Percentiles rank a stretch among this genome's conserved stretches.
These are phyloP conservation scores for Wickerhamiella domercqiae DNA, from an alignment of 805 yeast genomes.

Conservation along the genomic window DNA sequence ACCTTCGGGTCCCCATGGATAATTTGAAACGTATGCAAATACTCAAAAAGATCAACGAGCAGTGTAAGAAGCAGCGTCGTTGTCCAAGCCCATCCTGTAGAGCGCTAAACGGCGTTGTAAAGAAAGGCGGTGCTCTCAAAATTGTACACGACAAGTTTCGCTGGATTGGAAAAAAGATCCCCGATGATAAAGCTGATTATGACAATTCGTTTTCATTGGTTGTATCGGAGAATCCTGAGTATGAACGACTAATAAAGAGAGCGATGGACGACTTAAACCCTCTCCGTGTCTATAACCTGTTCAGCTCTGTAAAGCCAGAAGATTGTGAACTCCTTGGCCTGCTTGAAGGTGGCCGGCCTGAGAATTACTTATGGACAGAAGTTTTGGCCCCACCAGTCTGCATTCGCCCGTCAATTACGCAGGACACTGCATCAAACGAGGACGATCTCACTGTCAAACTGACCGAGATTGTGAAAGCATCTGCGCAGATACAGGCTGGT, in stretches of 20 bases:
- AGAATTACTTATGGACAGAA: constrained; percentile 91
- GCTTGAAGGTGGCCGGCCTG: constrained; percentile 87
- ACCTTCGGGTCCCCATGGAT: constrained; percentile 77
- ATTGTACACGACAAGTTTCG: constrained; percentile 92
- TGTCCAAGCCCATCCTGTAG: constrained; percentile 59
- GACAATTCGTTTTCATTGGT: constrained; percentile 74
- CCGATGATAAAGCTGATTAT: constrained; percentile 75
- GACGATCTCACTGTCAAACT: constrained; percentile 93
- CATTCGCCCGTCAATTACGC: constrained; percentile 95
- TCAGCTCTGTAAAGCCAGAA: constrained; percentile 67
- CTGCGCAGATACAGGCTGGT: constrained; percentile 87
- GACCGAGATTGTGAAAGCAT: constrained; percentile 93
- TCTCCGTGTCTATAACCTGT: constrained; percentile 67
- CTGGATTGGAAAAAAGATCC: constrained; percentile 82
- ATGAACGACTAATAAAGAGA: constrained; percentile 71
- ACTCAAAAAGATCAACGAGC: constrained; percentile 68
- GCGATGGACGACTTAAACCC: constrained; percentile 93
- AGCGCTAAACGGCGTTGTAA: constrained; percentile 88
- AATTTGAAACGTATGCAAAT: constrained; percentile 84
- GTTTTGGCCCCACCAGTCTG: constrained; percentile 98
- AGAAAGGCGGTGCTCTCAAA: constrained; percentile 91
- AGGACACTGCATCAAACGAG: constrained; percentile 82
- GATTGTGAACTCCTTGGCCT: constrained; percentile 91
- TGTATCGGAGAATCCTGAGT: constrained; percentile 62
- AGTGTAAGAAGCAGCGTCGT: constrained; percentile 88